Base-by-base conservation (phyloP, 2,329 filamentous ascomycete genomes). In the Penicillium sumatraense region DNA sequence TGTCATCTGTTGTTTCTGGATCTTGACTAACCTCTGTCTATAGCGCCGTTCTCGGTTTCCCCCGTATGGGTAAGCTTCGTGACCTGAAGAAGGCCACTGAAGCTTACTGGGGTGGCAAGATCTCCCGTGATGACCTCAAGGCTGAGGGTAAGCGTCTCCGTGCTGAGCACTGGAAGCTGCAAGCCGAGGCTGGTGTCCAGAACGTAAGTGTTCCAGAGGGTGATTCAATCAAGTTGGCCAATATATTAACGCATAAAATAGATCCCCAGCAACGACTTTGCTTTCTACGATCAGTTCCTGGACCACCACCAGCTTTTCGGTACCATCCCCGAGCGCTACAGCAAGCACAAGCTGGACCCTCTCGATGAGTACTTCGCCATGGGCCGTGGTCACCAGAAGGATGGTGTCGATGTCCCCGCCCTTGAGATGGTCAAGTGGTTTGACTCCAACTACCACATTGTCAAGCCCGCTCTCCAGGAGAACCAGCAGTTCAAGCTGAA, bases 381-480 rank as follows among this genome's bases (percentile, higher is more conserved):
- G 91, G 95, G 95, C 74, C 91, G 95, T 88, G 95, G 95, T 75
- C 93, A 96, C 82, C 95, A 99, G 83, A 96, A 87, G 61, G 65
- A 74, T 49, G 79, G 77, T 53, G 85, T 98, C 69, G 95, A 99
- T 79, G 95, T 98, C 66, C 91, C 93, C 69, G 86, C 85, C 73
- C 83, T 96, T 80, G 95, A 99, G 86, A 99, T 99, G 95, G 95
- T 99, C 72, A 99, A 99, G 86, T 99, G 95, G 95, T 99, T 99
- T 77, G 95, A 99, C 86, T 96, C 92, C 66, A 99, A 99, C 89
- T 95, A 98, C 23, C 33, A 49, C 31, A 42, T 42, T 42, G 95
- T 98, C 82, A 98, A 98, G 88, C 95, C 95, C 64, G 97, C 95
- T 61, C 87, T 99, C 67, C 92, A 97, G 81, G 89, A 97, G 82